Base-by-base conservation (phyloP, 495 filamentous ascomycete genomes). In the Neurospora sublineolata region DNA sequence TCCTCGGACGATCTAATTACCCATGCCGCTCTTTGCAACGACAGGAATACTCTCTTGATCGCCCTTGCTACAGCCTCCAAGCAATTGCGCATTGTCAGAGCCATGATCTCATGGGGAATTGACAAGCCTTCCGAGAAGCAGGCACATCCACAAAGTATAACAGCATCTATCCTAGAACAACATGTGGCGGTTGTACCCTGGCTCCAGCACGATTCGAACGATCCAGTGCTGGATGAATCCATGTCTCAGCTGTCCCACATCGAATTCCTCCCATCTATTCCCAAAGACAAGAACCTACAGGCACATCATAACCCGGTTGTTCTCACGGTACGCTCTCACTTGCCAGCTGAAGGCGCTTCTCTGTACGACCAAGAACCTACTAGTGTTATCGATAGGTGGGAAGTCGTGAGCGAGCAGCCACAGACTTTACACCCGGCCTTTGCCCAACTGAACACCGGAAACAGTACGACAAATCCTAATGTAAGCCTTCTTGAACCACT, bases 301-400 rank as follows among this genome's bases (percentile, higher is more conserved):
- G 82, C 76, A 33, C 77, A 80, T 85, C 38, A 80, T 83, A 69
- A 78, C 84, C 3, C 85, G 0, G 87, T 88, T 70, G 86, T 96
- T 41, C 75, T 95, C 40, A 91, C 90, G 4, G 85, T 93, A 40
- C 91, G 92, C 72, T 91, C 92, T 23, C 86, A 89, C 80, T 68
- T 88, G 78, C 82, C 86, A 67, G 71, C 79, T 79, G 69, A 82
- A 77, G 73, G 83, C 81, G 52, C 52, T 64, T 82, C 84, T 78
- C 81, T 88, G 36, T 87, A 87, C 40, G 84, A 87, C 38, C 87
- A 89, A 74, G 88, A 88, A 20, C 81, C 85, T 4, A 84, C 87
- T 72, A 93, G 88, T 74, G 85, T 92, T 37, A 87, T 96, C 70
- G 89, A 90, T 38, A 86, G 90, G 70, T 97, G 92, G 93, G 89